Percentiles rank a stretch among this genome's conserved stretches.
Conservation (phyloP, 2,329 filamentous ascomycete species). For the Sclerotinia nivalis region DNA sequence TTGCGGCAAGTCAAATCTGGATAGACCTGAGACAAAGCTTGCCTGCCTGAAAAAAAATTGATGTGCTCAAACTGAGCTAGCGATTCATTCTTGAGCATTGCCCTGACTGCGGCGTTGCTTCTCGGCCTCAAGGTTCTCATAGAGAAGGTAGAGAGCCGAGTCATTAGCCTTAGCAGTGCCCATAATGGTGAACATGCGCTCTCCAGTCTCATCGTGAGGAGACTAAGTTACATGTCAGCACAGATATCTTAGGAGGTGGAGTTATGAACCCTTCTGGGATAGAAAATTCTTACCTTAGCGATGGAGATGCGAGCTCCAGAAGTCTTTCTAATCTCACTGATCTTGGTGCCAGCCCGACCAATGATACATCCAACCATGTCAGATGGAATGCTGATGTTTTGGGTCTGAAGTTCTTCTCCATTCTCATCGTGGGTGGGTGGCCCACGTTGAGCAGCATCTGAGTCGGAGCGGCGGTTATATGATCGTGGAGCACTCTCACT, state of each 20-base stretch:
- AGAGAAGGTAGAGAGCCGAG: constrained; percentile 91
- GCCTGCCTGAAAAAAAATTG: constrained; percentile 54
- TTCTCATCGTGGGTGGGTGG: constrained; percentile 92
- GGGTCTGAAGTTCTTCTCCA: constrained; percentile 95
- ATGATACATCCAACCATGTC: constrained; percentile 99
- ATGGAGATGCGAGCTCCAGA: constrained; percentile 97
- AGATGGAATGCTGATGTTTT: constrained; percentile 98
- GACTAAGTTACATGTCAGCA: constrained; percentile 46
- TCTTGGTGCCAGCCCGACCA: constrained; percentile 91
- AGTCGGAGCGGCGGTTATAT: constrained; percentile 79
- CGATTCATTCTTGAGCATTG: constrained; percentile 42
- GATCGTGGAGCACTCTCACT: constrained; percentile 73
- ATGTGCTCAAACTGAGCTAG: constrained; percentile 27
- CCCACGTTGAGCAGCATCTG: constrained; percentile 76
- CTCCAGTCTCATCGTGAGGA: constrained; percentile 93
- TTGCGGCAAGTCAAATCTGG: constrained; percentile 65
- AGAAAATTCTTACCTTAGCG: constrained; percentile 61
- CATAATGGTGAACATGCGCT: constrained; percentile 99
- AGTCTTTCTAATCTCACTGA: constrained; percentile 96
- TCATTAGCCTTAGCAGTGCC: constrained; percentile 92
- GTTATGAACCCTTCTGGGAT: constrained; percentile 27
- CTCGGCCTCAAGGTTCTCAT: constrained; percentile 98
- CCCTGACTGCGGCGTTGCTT: constrained; percentile 96
- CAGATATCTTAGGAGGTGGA: not conserved
- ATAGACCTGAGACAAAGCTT: constrained; percentile 48